Evolutionary conservation across 1,139 yeast species (phyloP).

Genomic region (Yamadazyma conglobata): DNA sequence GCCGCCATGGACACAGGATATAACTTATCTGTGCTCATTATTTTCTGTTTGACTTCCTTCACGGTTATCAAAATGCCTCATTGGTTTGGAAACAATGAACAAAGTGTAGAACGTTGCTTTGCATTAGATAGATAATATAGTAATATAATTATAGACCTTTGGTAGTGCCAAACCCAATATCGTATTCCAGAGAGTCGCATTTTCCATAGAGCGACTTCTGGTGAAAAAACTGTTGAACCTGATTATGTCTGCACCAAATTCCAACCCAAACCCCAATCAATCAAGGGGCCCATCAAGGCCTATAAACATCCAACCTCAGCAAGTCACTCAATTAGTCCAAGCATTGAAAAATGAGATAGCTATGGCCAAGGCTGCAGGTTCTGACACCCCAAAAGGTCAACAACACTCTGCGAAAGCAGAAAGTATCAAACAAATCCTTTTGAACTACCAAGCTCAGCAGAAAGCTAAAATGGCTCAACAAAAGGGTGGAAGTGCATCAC

Average conservation of each 20-base stretch:
- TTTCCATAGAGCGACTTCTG: neutral
- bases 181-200: no score
- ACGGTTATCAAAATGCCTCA: slow-evolving; percentile 30
- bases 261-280: slow-evolving; percentile 5
- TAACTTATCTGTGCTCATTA: slow-evolving; percentile 35
- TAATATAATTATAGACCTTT: no score
- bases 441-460: slow-evolving; percentile 42
- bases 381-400: slow-evolving; percentile 65
- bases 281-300: slow-evolving; percentile 15
- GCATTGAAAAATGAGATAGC: slow-evolving; percentile 60
- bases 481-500: slow-evolving; percentile 6
- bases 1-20: slow-evolving; percentile 52
- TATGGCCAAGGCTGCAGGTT: slow-evolving; percentile 52
- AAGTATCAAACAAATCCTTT: slow-evolving; percentile 50
- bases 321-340: slow-evolving; percentile 59
- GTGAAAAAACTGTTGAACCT: no score
- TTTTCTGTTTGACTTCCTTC: slow-evolving; percentile 37
- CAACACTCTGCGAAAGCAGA: slow-evolving; percentile 68
- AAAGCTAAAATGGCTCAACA: slow-evolving; percentile 17
- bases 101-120: slow-evolving; percentile 44
- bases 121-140: slow-evolving; percentile 4
- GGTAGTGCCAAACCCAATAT: no score
- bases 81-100: slow-evolving; percentile 50
- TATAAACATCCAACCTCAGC: slow-evolving; percentile 46
- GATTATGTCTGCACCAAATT: slow-evolving; percentile 13